Evolutionary conservation across 306 rosid species (phyloP).

Genomic region (Notholithocarpus densiflorus): DNA sequence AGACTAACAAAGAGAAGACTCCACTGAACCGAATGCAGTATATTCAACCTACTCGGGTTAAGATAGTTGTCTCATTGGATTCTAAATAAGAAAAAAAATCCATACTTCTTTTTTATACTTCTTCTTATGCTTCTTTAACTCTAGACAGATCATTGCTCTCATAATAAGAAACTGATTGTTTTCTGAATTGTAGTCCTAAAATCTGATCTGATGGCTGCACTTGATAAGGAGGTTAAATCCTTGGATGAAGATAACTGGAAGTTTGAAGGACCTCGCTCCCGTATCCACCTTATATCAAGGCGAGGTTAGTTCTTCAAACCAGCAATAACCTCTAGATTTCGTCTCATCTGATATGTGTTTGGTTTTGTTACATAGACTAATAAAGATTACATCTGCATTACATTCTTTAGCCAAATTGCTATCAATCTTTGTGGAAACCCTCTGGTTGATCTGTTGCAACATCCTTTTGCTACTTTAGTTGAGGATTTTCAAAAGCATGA

Average conservation of each 20-base stretch:
- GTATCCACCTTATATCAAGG: constrained; percentile 66
- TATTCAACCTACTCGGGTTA: not conserved
- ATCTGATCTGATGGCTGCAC: constrained; percentile 73
- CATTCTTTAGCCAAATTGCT: not conserved
- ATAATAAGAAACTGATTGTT: not conserved
- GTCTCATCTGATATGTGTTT: not conserved
- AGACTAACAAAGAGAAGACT: not conserved
- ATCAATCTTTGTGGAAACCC: not conserved
- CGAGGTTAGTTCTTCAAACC: constrained; percentile 38
- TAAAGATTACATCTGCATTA: not conserved
- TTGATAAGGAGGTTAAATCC: constrained; percentile 80
- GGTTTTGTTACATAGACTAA: not conserved
- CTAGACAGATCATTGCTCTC: not conserved
- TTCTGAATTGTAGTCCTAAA: constrained; percentile 53
- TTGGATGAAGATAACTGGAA: constrained; percentile 90
- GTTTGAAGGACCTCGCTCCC: constrained; percentile 93
- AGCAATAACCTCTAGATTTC: constrained; percentile 5
- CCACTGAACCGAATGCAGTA: not conserved
- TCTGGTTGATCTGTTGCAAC: not conserved
- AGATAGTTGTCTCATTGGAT: not conserved
- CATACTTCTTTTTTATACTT: not conserved
- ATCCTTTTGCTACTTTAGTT: not conserved
- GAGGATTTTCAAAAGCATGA: not conserved
- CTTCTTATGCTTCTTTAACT: not conserved
- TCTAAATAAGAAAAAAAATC: not conserved